Base-by-base conservation (phyloP, 2,329 filamentous ascomycete genomes). In the Claviceps citrina region DNA sequence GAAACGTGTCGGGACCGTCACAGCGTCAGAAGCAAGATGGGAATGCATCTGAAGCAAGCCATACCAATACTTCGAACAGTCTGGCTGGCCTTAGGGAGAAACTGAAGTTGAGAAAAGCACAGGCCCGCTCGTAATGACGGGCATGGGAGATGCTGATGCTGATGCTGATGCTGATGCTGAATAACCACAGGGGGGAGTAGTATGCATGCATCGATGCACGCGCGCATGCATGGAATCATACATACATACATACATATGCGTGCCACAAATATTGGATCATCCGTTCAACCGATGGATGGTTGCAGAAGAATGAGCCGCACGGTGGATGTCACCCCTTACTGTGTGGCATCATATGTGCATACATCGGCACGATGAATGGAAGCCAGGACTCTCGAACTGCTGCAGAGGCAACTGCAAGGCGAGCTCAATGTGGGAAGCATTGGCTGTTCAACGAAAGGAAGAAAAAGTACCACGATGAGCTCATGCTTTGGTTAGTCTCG, bases 11-110 rank as follows among this genome's bases (percentile, higher is more conserved):
- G 6, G 27, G 10, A 5, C 31, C 22, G 16, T 8, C n/a, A 19
- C 30, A 39, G 22, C 16, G 16, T 25, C 31, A 8, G 16, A 33
- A 32, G 30, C 30, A 39, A 20, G 24, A 31, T 12, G 16, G 24
- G 8, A 5, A 20, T 5, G 37, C 22, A 12, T 27, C 12, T 13
- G 31, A 6, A 28, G 24, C 18, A 28, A 34, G 24, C n/a, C 18
- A 34, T 28, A 24, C 24, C 31, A 28, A 26, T 34, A 15, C 24
- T 2, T 22, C 10, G 7, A 28, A 18, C 25, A 39, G 31, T 28
- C 24, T 34, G 38, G 31, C 31, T 16, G 24, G 38, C 8, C 16
- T 39, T 24, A 39, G 20, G 18, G 38, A 28, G 31, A 39, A 27
- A 27, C 15, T 27, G 15, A 27, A 34, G 31, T 32, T 39, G 24